phyloP scores from a whole-genome alignment of 768 basidiomycete species.

The Clitopilus hobsonii region DNA sequence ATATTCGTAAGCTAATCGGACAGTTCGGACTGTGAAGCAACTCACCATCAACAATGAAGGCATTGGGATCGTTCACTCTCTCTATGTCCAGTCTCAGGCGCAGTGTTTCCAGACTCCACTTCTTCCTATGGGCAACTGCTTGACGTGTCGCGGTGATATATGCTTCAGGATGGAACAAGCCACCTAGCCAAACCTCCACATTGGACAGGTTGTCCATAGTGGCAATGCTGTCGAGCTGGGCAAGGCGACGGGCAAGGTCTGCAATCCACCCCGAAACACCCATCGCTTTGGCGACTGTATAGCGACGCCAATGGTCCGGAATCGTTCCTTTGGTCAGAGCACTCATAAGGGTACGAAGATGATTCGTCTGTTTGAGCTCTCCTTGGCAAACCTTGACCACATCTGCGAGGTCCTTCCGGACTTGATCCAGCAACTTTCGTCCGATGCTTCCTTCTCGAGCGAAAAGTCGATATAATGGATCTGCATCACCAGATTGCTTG shows the following conservation, averaged over 20 bases:
- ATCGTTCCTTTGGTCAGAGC: constrained; percentile 91
- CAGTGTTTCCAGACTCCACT: constrained; percentile 90
- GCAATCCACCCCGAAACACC: constrained; percentile 84
- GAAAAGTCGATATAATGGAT: constrained; percentile 88
- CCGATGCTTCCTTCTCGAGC: constrained; percentile 83
- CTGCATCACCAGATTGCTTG: constrained; percentile 66
- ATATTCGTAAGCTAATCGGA: too few species aligned
- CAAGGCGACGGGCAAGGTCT: constrained; percentile 73
- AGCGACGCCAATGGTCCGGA: constrained; percentile 82
- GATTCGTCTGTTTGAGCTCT: constrained; percentile 91
- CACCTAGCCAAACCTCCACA: constrained; percentile 87
- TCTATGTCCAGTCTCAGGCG: constrained; percentile 78
- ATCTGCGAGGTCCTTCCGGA: constrained; percentile 76
- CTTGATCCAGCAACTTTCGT: constrained; percentile 68
- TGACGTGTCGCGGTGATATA: constrained; percentile 96
- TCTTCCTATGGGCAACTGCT: constrained; percentile 88
- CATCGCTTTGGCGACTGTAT: constrained; percentile 82
- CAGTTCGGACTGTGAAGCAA: too few species aligned
- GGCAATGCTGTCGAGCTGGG: constrained; percentile 77
- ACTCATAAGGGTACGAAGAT: constrained; percentile 88
- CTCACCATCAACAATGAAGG: constrained; percentile 88
- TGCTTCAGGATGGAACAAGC: constrained; percentile 94
- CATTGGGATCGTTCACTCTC: constrained; percentile 67
- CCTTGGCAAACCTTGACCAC: constrained; percentile 85
- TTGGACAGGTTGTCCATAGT: constrained; percentile 57